Percentiles rank a stretch among this genome's conserved stretches.
phyloP scores from a whole-genome alignment of 495 filamentous ascomycete species.

The Polyplosphaeria fusca region DNA sequence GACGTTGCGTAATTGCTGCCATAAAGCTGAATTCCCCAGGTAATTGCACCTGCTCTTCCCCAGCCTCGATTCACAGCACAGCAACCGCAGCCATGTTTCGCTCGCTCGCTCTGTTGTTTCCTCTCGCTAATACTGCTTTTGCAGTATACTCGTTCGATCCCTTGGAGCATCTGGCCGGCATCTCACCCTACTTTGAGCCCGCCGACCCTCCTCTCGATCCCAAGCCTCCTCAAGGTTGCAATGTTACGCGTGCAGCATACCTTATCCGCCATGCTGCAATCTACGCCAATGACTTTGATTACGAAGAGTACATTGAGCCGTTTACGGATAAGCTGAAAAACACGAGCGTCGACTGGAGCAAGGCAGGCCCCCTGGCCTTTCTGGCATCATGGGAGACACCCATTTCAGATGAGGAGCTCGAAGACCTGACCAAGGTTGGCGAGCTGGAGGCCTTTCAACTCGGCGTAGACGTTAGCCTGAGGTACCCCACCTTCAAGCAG shows the following conservation, averaged over 20 bases:
- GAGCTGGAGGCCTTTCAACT: slow-evolving; percentile 46
- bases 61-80: background rate
- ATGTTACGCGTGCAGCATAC: slow-evolving; percentile 44
- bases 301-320: slow-evolving; percentile 48
- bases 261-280: slow-evolving; percentile 50
- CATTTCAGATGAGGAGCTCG: slow-evolving; percentile 43
- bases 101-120: slow-evolving; percentile 24
- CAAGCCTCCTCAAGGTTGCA: slow-evolving; percentile 43
- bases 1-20: background rate
- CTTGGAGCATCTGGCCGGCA: slow-evolving; percentile 49
- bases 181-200: slow-evolving; percentile 51
- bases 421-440: slow-evolving; percentile 47
- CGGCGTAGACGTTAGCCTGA: slow-evolving; percentile 37
- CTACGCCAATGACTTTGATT: slow-evolving; percentile 51
- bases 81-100: slow-evolving; percentile 12
- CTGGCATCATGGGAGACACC: slow-evolving; percentile 45
- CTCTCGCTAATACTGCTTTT: slow-evolving; percentile 16
- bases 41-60: background rate
- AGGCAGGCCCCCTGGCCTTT: slow-evolving; percentile 41
- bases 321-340: slow-evolving; percentile 48
- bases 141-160: slow-evolving; percentile 47
- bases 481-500: slow-evolving; percentile 45
- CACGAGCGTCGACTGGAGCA: slow-evolving; percentile 34
- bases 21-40: background rate
- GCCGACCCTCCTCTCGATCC: slow-evolving; percentile 43